Evolutionary conservation across 164 flowering plant species (phyloP).

Genomic region (Tetracentron sinense): DNA sequence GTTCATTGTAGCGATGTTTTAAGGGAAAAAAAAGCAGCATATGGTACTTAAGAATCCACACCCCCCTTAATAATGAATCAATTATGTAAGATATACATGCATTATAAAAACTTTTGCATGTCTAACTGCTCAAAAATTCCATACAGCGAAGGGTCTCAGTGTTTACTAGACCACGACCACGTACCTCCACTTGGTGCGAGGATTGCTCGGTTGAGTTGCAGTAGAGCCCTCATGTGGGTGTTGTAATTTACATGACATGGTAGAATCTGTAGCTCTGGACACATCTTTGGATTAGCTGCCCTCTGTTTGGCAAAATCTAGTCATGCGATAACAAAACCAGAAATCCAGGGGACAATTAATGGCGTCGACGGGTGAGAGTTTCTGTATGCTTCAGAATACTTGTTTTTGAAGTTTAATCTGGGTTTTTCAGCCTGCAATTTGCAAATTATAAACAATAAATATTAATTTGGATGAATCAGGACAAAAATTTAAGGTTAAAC

Average conservation of each 20-base stretch:
- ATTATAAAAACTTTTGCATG: too few relatives aligned
- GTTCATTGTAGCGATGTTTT: too few relatives aligned
- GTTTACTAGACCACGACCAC: too few relatives aligned
- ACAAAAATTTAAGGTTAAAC: neutral
- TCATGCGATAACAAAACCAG: slow-evolving; percentile 64
- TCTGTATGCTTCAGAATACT: slow-evolving; percentile 73
- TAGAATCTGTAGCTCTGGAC: neutral
- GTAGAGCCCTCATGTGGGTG: too few relatives aligned
- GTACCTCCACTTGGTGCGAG: too few relatives aligned
- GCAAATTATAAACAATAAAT: neutral
- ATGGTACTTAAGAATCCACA: too few relatives aligned
- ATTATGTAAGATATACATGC: too few relatives aligned
- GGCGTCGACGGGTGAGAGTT: slow-evolving; percentile 79
- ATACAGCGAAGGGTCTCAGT: too few relatives aligned
- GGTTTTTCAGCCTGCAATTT: slow-evolving; percentile 71
- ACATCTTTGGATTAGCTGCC: neutral
- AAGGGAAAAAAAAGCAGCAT: too few relatives aligned
- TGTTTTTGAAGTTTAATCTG: slow-evolving; percentile 59
- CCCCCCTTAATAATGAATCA: too few relatives aligned
- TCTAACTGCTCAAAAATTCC: too few relatives aligned
- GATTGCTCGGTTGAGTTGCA: too few relatives aligned
- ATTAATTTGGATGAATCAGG: neutral
- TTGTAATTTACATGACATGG: slow-evolving; percentile 4
- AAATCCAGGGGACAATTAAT: slow-evolving; percentile 73
- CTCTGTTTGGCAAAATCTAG: slow-evolving; percentile 7